Evolutionary conservation across 202 grass and related monocot genomes (phyloP).

Genomic region (Hordeum pubiflorum): DNA sequence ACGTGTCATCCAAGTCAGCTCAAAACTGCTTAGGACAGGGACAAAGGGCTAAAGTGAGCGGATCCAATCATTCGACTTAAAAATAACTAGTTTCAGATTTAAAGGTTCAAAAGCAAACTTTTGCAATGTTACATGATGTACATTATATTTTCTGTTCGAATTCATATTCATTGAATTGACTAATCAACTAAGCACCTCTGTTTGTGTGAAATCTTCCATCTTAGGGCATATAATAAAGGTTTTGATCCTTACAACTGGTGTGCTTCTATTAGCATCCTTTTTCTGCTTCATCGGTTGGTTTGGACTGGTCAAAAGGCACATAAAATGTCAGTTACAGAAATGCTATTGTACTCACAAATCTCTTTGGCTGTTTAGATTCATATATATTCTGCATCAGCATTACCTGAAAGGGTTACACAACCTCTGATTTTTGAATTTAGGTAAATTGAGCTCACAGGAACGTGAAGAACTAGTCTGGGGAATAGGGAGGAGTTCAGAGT

Average conservation of each 20-base stretch:
- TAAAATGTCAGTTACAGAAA: background rate
- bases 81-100: background rate
- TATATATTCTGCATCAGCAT: too few species aligned
- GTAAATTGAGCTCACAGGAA: background rate
- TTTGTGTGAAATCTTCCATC: background rate
- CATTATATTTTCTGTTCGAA: too few species aligned
- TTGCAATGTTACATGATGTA: background rate
- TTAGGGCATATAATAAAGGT: background rate
- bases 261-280: background rate
- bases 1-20: background rate
- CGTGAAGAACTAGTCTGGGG: background rate
- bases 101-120: background rate
- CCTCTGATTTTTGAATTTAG: background rate
- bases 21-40: background rate
- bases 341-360: background rate
- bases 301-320: background rate
- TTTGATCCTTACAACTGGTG: background rate
- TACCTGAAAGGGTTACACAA: background rate
- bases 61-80: background rate
- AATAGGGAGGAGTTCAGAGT: conserved; percentile 20
- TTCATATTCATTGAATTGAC: too few species aligned
- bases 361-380: too few species aligned
- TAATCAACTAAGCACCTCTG: background rate
- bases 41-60: background rate
- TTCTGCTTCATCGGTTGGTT: background rate